Evolutionary conservation across 2,329 filamentous ascomycete species (phyloP).

Genomic region (Colletotrichum ledebouriae): DNA sequence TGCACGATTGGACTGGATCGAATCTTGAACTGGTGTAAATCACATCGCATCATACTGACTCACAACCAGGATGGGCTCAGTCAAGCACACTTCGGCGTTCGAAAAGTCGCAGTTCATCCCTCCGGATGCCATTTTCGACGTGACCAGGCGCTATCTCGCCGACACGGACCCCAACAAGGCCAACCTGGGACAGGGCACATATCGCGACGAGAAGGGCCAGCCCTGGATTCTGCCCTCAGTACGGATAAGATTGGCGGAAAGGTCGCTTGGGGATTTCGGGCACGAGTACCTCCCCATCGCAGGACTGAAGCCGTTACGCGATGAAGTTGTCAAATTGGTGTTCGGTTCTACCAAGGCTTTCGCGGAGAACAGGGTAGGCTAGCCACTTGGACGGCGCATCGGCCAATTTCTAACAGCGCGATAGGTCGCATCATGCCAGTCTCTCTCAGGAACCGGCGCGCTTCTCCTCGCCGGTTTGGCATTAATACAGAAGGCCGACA

Average conservation of each 20-base stretch:
- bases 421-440: conserved; percentile 54
- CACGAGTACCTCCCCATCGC: conserved; percentile 57
- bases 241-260: conserved; percentile 46
- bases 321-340: conserved; percentile 50
- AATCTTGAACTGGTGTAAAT: no score
- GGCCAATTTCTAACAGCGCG: background rate
- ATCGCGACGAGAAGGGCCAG: conserved; percentile 54
- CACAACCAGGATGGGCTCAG: conserved; percentile 23
- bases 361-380: conserved; percentile 49
- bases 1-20: background rate
- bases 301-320: conserved; percentile 50
- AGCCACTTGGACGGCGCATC: conserved; percentile 50
- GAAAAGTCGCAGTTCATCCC: conserved; percentile 46
- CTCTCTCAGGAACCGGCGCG: conserved; percentile 58
- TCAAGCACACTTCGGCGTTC: conserved; percentile 43
- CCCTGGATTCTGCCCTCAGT: conserved; percentile 57
- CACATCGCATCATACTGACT: background rate
- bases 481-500: conserved; percentile 47
- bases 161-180: conserved; percentile 52
- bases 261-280: conserved; percentile 43
- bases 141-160: conserved; percentile 50
- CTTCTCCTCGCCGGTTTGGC: conserved; percentile 52
- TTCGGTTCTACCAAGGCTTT: conserved; percentile 48
- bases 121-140: conserved; percentile 52
- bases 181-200: conserved; percentile 55